Conservation (phyloP, 345 rosid genomes). For the Populus nigra region DNA sequence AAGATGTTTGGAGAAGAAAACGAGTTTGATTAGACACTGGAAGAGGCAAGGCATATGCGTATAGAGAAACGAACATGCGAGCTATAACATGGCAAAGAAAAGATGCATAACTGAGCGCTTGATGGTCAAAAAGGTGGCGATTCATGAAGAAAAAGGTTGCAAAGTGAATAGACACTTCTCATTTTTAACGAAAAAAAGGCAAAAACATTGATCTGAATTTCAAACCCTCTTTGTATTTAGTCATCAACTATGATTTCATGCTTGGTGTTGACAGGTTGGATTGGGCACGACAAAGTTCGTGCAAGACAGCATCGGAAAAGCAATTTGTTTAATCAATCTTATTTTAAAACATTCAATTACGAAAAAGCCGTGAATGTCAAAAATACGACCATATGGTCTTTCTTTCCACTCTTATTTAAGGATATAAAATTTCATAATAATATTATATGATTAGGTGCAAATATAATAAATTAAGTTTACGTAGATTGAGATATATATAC, state of each 20-base stretch:
- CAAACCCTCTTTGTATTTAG: constrained; percentile 25
- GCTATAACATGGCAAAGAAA: constrained; percentile 25
- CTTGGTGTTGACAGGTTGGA: constrained; percentile 43
- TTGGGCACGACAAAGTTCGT: constrained; percentile 4
- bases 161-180: constrained; percentile 20
- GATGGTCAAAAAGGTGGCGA: constrained; percentile 56
- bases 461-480: too few species aligned
- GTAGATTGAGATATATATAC: too few species aligned
- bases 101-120: constrained; percentile 27
- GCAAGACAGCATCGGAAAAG: constrained; percentile 13
- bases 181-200: constrained; percentile 16
- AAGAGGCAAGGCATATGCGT: constrained; percentile 16
- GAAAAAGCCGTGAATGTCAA: neutral
- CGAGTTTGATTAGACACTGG: constrained; percentile 39
- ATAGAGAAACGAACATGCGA: constrained; percentile 24
- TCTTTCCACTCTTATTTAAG: too few species aligned
- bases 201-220: constrained; percentile 22
- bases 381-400: neutral
- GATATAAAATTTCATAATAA: too few species aligned
- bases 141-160: constrained; percentile 30
- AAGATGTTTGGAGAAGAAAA: constrained; percentile 18
- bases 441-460: too few species aligned
- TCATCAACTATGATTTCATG: constrained; percentile 50
- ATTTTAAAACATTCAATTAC: neutral
- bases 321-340: neutral